Evolutionary conservation across 169 alveolate species (phyloP).

Genomic region (Plasmodium gaboni): DNA sequence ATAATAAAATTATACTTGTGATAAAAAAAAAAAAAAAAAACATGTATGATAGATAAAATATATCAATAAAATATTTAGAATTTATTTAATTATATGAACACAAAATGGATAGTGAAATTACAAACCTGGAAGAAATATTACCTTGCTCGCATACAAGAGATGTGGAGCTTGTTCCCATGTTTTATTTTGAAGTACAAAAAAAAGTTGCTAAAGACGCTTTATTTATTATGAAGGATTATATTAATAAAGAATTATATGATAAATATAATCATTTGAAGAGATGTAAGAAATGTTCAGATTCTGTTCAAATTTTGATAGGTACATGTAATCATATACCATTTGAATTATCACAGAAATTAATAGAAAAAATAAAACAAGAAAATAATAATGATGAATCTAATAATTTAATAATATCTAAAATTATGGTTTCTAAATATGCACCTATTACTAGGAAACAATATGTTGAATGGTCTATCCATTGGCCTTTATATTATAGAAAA

Average conservation of each 20-base stretch:
- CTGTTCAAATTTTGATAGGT: conserved; percentile 51
- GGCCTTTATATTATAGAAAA: conserved; percentile 87
- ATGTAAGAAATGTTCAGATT: conserved; percentile 29
- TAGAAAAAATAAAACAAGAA: conserved; percentile 19
- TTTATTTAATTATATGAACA: not conserved
- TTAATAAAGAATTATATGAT: conserved; percentile 32
- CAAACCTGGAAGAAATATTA: conserved; percentile 26
- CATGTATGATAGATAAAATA: too few species aligned
- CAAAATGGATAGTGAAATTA: conserved; percentile 28
- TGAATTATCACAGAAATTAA: conserved; percentile 13
- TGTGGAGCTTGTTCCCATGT: conserved; percentile 32
- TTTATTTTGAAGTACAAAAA: conserved; percentile 45
- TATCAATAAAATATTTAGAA: too few species aligned
- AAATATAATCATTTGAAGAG: conserved; percentile 63
- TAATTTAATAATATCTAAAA: conserved; percentile 18
- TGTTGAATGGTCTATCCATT: conserved; percentile 81
- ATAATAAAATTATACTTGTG: too few species aligned
- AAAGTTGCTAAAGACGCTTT: conserved; percentile 39
- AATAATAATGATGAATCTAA: not conserved
- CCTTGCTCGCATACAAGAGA: conserved; percentile 34
- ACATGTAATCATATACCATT: conserved; percentile 24
- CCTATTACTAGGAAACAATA: conserved; percentile 85
- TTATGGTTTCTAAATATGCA: conserved; percentile 83
- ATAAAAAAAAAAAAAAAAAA: too few species aligned
- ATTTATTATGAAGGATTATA: conserved; percentile 40